Evolutionary conservation across 2,329 filamentous ascomycete genomes (phyloP).

Genomic region (Pseudocercospora vitis): DNA sequence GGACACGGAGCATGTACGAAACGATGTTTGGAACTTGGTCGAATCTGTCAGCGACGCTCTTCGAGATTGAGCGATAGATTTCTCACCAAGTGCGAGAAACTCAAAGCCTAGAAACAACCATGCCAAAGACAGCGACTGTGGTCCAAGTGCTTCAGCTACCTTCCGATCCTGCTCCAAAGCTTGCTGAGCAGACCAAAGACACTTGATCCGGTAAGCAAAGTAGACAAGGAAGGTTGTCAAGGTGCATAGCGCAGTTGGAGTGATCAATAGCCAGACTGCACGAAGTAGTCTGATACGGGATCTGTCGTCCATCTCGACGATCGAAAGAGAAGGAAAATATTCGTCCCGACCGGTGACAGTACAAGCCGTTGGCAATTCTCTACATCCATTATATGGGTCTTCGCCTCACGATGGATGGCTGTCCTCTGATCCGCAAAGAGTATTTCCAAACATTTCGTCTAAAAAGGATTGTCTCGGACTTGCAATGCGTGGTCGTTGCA

Average conservation of each 20-base stretch:
- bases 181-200: background rate
- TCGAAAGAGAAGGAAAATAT: background rate
- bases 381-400: too few species aligned
- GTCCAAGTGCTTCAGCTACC: background rate
- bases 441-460: too few species aligned
- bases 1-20: background rate
- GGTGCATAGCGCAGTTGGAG: slow-evolving; percentile 4
- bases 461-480: too few species aligned
- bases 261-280: background rate
- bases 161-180: background rate
- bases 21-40: background rate
- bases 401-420: too few species aligned
- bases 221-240: background rate
- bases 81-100: background rate
- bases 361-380: too few species aligned
- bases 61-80: background rate
- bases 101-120: background rate
- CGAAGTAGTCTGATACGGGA: background rate
- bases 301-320: background rate
- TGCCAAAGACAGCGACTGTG: background rate
- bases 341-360: too few species aligned
- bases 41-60: background rate
- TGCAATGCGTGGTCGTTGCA: too few species aligned
- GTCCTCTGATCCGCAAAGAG: too few species aligned
- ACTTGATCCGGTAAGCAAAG: background rate